Percentiles rank a stretch among this genome's conserved stretches.
Conservation (phyloP, 352 stramenopile species). For the Phytophthora fragariae region DNA sequence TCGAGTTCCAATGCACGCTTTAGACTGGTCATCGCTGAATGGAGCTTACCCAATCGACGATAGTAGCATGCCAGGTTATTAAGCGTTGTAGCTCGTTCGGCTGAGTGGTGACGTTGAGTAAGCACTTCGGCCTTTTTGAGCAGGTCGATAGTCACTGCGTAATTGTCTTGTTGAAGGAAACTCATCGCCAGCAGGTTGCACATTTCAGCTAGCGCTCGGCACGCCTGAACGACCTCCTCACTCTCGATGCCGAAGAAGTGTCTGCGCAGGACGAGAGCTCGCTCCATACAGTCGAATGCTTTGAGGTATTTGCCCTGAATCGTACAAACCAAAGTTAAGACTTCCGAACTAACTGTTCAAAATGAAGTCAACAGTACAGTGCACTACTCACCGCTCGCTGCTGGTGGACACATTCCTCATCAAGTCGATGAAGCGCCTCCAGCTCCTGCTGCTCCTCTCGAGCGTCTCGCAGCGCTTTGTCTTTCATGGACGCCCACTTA, state of each 20-base stretch:
- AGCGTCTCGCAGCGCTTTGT: slow-evolving; percentile 47
- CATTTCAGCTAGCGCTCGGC: slow-evolving; percentile 92
- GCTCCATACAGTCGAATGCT: slow-evolving; percentile 94
- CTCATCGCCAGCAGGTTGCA: slow-evolving; percentile 95
- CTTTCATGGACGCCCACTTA: background rate
- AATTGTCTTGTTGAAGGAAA: slow-evolving; percentile 95
- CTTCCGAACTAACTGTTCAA: background rate
- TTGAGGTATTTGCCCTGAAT: slow-evolving; percentile 91
- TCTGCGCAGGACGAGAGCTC: slow-evolving; percentile 89
- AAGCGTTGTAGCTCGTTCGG: slow-evolving; percentile 89
- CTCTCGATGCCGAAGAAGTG: slow-evolving; percentile 94
- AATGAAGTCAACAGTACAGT: background rate
- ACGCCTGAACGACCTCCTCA: slow-evolving; percentile 84
- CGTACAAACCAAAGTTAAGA: background rate
- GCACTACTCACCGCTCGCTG: slow-evolving; percentile 68
- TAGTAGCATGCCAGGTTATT: slow-evolving; percentile 97
- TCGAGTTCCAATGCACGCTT: slow-evolving; percentile 93
- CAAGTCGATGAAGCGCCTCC: slow-evolving; percentile 89
- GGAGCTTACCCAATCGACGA: slow-evolving; percentile 86
- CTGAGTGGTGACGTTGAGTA: slow-evolving; percentile 78
- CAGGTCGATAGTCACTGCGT: slow-evolving; percentile 90
- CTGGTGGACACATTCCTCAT: slow-evolving; percentile 91
- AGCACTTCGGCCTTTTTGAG: slow-evolving; percentile 95
- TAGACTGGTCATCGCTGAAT: slow-evolving; percentile 92
- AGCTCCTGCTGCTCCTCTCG: slow-evolving; percentile 80